Evolutionary conservation across 1,139 yeast species (phyloP).

Genomic region (Taiozyma sp.): DNA sequence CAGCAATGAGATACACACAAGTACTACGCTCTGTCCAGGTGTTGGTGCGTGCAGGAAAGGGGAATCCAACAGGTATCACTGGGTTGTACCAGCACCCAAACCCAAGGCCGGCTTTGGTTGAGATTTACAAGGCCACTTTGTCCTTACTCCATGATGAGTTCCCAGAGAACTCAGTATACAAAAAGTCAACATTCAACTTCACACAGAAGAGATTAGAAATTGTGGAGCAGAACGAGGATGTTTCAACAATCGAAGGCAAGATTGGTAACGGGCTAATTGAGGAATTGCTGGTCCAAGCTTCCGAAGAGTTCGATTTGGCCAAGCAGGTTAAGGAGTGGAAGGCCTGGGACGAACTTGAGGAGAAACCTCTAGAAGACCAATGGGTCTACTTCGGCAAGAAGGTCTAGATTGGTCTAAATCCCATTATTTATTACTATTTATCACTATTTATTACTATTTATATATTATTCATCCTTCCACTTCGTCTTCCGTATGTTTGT

Average conservation of each 20-base stretch:
- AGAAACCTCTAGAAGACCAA: constrained; percentile 65
- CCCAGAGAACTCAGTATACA: constrained; percentile 69
- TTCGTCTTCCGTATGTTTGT: neutral
- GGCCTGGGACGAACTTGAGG: constrained; percentile 60
- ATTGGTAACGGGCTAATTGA: constrained; percentile 84
- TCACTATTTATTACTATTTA: constrained; percentile 3
- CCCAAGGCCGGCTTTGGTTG: constrained; percentile 74
- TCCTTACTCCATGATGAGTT: constrained; percentile 49
- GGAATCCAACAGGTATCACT: constrained; percentile 75
- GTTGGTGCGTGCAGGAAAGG: constrained; percentile 59
- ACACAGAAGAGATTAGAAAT: constrained; percentile 65
- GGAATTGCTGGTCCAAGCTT: constrained; percentile 77
- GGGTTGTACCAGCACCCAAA: constrained; percentile 77
- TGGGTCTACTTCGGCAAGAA: constrained; percentile 68
- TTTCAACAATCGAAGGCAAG: constrained; percentile 62
- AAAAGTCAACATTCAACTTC: constrained; percentile 69
- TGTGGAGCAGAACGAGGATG: constrained; percentile 59
- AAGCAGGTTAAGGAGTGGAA: constrained; percentile 64
- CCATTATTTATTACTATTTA: neutral
- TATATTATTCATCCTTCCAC: neutral
- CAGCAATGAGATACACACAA: constrained; percentile 34
- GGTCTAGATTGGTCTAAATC: constrained; percentile 27
- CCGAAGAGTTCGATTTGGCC: constrained; percentile 70
- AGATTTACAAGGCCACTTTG: constrained; percentile 68
- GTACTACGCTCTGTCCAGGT: constrained; percentile 43